A percentile compares a stretch with the other conserved stretches of the same genome.
phyloP scores from a whole-genome alignment of 257 asterid genomes.

The Ilex asprella region DNA sequence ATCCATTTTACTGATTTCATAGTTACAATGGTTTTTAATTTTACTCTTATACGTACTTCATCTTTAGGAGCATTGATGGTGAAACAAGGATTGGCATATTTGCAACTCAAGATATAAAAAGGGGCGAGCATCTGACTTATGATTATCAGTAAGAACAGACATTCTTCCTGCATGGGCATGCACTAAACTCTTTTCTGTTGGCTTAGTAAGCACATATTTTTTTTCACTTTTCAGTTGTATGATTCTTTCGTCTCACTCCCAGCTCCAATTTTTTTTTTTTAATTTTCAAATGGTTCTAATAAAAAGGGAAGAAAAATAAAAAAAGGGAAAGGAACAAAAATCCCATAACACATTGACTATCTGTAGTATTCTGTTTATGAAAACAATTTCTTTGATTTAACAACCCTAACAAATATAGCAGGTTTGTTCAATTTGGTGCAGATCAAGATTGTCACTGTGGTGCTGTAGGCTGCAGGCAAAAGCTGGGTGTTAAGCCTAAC shows the following conservation, averaged over 20 bases:
- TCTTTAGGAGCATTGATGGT: conserved; percentile 82
- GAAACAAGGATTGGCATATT: conserved; percentile 96
- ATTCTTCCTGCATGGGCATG: not conserved
- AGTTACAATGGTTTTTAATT: not conserved
- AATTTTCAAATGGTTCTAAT: not conserved
- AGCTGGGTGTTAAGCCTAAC: conserved; percentile 79
- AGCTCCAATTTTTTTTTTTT: not conserved
- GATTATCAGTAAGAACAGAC: conserved; percentile 79
- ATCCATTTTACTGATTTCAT: conserved; percentile 13
- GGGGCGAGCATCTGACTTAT: conserved; percentile 90
- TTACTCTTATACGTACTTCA: conserved; percentile 11
- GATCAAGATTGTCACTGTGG: conserved; percentile 98
- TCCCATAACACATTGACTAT: conserved; percentile 2
- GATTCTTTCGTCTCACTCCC: not conserved
- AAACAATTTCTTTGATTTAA: conserved; percentile 10
- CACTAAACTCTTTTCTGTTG: too few relatives aligned
- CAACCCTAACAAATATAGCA: conserved; percentile 58
- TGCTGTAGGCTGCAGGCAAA: conserved; percentile 69
- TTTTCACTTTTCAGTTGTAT: not conserved
- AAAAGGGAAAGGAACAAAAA: not conserved
- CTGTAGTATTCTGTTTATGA: conserved; percentile 7
- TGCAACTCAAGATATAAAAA: conserved; percentile 73
- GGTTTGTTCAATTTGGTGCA: conserved; percentile 99
- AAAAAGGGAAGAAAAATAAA: not conserved
- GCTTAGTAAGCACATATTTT: not conserved